Evolutionary conservation across 1,284 basidiomycete species (phyloP).

Genomic region (Ganoderma lingzhi): DNA sequence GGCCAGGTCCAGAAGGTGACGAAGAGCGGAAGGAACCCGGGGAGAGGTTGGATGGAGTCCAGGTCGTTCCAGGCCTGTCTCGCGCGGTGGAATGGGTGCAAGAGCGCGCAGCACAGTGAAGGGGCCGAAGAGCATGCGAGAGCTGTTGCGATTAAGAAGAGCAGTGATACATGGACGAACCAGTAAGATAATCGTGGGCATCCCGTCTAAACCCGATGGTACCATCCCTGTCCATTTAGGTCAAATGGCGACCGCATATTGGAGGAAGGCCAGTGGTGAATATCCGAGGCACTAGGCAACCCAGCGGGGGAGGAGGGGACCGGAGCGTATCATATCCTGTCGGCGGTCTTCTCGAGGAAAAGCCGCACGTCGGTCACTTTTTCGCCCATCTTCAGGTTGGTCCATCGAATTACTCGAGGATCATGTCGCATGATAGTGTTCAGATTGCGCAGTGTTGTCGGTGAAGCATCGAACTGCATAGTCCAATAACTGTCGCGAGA

Average conservation of each 20-base stretch:
- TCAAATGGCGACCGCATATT: not conserved
- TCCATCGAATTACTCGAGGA: slow-evolving; percentile 86
- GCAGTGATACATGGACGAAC: slow-evolving; percentile 25
- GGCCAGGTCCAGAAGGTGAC: slow-evolving; percentile 57
- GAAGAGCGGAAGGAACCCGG: slow-evolving; percentile 53
- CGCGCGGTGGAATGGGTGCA: slow-evolving; percentile 49
- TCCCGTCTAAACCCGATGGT: not conserved
- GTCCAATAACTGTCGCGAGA: slow-evolving; percentile 80
- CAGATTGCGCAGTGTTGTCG: slow-evolving; percentile 69
- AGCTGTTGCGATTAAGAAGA: slow-evolving; percentile 19
- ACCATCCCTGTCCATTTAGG: not conserved
- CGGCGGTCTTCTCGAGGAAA: slow-evolving; percentile 28
- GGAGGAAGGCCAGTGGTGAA: not conserved
- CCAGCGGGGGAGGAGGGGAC: not conserved
- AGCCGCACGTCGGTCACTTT: slow-evolving; percentile 71
- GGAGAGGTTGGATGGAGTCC: slow-evolving; percentile 49
- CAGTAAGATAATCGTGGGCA: slow-evolving; percentile 16
- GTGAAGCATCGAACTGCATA: slow-evolving; percentile 89
- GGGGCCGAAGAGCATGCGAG: not conserved
- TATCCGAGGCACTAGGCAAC: not conserved
- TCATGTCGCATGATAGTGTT: slow-evolving; percentile 76
- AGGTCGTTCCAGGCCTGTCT: slow-evolving; percentile 50
- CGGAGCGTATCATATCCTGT: not conserved
- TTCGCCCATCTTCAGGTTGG: slow-evolving; percentile 82
- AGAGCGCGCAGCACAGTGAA: slow-evolving; percentile 8